phyloP scores from a whole-genome alignment of 805 yeast genomes.

The Zygosaccharomyces bisporus region DNA sequence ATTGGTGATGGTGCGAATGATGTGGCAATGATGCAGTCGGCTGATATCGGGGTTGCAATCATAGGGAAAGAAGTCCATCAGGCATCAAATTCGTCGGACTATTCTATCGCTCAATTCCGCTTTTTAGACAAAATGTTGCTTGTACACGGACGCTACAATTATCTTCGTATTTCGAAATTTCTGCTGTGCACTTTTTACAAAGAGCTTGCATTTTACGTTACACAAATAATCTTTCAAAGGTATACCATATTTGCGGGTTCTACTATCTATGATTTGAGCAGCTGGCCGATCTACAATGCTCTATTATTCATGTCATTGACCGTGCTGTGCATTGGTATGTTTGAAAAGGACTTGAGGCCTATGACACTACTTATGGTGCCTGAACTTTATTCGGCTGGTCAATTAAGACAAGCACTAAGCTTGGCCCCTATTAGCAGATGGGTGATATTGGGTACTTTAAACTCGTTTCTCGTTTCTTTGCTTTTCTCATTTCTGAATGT shows the following conservation, averaged over 20 bases:
- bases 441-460: conserved; percentile 72
- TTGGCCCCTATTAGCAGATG: conserved; percentile 65
- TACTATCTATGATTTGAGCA: conserved; percentile 92
- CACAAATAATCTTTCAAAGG: conserved; percentile 85
- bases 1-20: conserved; percentile 99
- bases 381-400: conserved; percentile 76
- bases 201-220: conserved; percentile 81
- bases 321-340: conserved; percentile 90
- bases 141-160: conserved; percentile 96
- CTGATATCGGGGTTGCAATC: conserved; percentile 96
- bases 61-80: conserved; percentile 97
- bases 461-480: conserved; percentile 65
- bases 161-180: conserved; percentile 85
- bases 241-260: conserved; percentile 88
- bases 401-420: conserved; percentile 70
- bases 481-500: conserved; percentile 64
- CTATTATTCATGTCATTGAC: conserved; percentile 91
- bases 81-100: conserved; percentile 93
- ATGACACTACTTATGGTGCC: conserved; percentile 89
- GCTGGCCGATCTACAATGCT: conserved; percentile 95
- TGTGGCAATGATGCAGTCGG: conserved; percentile 98
- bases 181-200: conserved; percentile 93
- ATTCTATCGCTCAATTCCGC: conserved; percentile 91
- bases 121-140: conserved; percentile 74
- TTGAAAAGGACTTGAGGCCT: conserved; percentile 86